phyloP scores from a whole-genome alignment of 2,329 filamentous ascomycete species.

The Colletotrichum caudatum region DNA sequence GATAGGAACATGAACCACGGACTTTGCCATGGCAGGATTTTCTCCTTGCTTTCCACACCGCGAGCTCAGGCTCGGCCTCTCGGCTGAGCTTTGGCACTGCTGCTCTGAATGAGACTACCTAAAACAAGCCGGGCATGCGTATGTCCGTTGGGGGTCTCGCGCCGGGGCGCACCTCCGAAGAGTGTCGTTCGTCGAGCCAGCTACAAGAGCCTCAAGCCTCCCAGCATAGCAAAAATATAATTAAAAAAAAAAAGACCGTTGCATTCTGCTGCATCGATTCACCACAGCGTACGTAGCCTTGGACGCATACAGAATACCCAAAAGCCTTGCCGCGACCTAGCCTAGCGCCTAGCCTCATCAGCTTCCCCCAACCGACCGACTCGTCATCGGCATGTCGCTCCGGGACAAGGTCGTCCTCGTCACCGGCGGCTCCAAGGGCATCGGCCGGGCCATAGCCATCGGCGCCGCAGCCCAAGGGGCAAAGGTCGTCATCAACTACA shows the following conservation, averaged over 20 bases:
- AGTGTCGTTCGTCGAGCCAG: no score
- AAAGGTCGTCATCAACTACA: slow-evolving; percentile 71
- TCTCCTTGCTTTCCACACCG: neutral
- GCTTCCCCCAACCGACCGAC: neutral
- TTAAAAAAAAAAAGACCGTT: no score
- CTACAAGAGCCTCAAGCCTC: neutral
- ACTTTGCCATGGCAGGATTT: neutral
- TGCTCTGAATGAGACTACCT: neutral
- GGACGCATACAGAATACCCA: neutral
- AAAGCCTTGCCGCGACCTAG: neutral
- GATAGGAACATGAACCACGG: neutral
- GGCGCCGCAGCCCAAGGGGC: slow-evolving; percentile 68
- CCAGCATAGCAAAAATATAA: neutral
- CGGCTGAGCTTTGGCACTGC: neutral
- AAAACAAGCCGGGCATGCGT: neutral
- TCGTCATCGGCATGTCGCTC: slow-evolving; percentile 47
- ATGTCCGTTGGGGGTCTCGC: neutral
- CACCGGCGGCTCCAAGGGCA: slow-evolving; percentile 69
- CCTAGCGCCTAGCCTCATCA: neutral
- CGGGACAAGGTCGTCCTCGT: slow-evolving; percentile 60
- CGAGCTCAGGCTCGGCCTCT: slow-evolving; percentile 20
- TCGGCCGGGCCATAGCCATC: slow-evolving; percentile 69
- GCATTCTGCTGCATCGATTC: no score
- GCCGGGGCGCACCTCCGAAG: neutral
- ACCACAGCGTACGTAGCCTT: neutral